Evolutionary conservation across 345 rosid species (phyloP).

Genomic region (Eucalyptus cloeziana): DNA sequence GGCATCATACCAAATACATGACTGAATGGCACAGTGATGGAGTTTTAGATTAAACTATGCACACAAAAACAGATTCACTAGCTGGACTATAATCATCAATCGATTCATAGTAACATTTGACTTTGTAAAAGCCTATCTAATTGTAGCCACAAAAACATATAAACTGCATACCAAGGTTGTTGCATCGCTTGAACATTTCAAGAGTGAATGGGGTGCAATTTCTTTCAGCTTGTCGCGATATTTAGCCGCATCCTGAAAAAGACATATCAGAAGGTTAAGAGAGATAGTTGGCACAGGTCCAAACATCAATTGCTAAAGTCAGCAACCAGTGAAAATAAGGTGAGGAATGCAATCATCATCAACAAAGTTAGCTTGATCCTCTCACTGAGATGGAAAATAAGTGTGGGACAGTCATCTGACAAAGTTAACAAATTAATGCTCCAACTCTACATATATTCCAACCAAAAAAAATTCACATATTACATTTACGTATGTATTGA

Average conservation of each 20-base stretch:
- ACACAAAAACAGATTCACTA: not conserved
- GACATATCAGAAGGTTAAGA: not conserved
- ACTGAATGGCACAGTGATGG: not conserved
- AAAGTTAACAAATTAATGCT: not conserved
- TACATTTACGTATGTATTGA: not conserved
- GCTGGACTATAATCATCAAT: not conserved
- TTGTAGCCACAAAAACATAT: not conserved
- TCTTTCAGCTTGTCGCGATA: slow-evolving; percentile 42
- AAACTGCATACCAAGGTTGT: slow-evolving; percentile 44
- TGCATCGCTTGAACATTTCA: slow-evolving; percentile 65
- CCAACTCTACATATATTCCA: not conserved
- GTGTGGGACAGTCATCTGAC: not conserved
- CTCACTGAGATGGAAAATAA: not conserved
- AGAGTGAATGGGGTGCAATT: slow-evolving; percentile 48
- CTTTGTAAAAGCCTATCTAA: not conserved
- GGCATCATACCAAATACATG: not conserved
- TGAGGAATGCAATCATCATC: not conserved
- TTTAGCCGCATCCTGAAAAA: slow-evolving; percentile 50
- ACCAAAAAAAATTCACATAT: not conserved
- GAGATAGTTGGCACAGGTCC: not conserved
- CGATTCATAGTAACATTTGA: not conserved
- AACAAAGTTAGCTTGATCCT: not conserved
- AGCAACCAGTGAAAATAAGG: not conserved
- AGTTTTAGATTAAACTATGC: not conserved
- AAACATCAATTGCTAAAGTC: not conserved